These are phyloP conservation scores for Candida verbasci DNA, from an alignment of 805 yeast genomes.

Conservation along the genomic window DNA sequence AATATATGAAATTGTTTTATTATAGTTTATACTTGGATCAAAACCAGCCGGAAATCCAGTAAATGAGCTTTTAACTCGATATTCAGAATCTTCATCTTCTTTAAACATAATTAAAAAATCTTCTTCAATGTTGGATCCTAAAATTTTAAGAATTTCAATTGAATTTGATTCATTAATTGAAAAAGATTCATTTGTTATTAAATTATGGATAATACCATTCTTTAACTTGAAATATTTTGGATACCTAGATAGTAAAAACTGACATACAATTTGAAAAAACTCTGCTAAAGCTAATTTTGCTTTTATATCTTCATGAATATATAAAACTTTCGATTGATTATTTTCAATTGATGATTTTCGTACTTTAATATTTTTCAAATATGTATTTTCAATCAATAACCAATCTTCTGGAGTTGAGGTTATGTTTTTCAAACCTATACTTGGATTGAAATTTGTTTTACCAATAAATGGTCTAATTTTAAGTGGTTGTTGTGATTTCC, in stretches of 20 bases:
- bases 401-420: conserved; percentile 44
- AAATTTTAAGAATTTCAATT: conserved; percentile 14
- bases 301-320: conserved; percentile 18
- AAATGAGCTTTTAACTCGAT: conserved; percentile 51
- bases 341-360: conserved; percentile 30
- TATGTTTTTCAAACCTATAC: conserved; percentile 30
- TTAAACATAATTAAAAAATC: conserved; percentile 55
- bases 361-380: conserved; percentile 39
- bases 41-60: conserved; percentile 73
- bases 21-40: conserved; percentile 51
- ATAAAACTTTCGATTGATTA: conserved; percentile 26
- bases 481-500: conserved; percentile 41
- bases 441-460: conserved; percentile 30
- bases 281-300: conserved; percentile 41
- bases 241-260: conserved; percentile 42
- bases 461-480: conserved; percentile 35
- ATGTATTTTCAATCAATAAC: conserved; percentile 60
- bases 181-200: conserved; percentile 35
- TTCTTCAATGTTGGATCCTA: conserved; percentile 50
- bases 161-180: conserved; percentile 24
- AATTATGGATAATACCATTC: conserved; percentile 27
- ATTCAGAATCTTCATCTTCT: conserved; percentile 43
- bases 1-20: conserved; percentile 52
- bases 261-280: conserved; percentile 40
- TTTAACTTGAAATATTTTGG: conserved; percentile 46